These are phyloP conservation scores for Tuctoria greenei DNA, from an alignment of 176 grass and related monocot species.

Conservation along the genomic window DNA sequence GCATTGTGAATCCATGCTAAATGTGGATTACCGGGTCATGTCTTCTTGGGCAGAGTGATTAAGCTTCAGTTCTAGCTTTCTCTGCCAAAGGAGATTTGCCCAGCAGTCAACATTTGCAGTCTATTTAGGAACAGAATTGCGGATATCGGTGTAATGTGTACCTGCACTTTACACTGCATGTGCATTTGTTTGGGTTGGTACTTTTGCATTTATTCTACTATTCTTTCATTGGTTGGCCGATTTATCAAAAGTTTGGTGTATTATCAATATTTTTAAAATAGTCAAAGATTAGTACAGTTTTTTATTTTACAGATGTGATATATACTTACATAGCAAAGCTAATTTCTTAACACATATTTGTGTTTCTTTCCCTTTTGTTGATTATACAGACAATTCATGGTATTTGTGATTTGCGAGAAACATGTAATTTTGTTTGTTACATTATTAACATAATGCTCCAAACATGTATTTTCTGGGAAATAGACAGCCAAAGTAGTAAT, in stretches of 20 bases:
- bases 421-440: neutral
- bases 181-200: neutral
- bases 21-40: conserved; percentile 42
- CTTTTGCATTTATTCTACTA: neutral
- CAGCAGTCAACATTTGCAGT: conserved; percentile 56
- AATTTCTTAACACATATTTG: neutral
- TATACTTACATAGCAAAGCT: neutral
- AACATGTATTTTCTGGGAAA: neutral
- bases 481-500: neutral
- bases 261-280: neutral
- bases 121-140: neutral
- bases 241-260: neutral
- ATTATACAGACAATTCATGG: neutral
- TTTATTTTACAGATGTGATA: neutral
- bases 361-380: neutral
- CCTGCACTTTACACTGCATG: neutral
- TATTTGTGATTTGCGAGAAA: neutral
- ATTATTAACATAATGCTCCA: neutral
- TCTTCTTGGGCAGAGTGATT: conserved; percentile 59
- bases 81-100: conserved; percentile 79
- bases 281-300: neutral
- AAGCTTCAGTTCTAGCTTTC: neutral
- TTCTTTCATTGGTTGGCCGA: neutral
- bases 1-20: conserved; percentile 10
- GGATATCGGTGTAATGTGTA: neutral